Base-by-base conservation (phyloP, 2,329 filamentous ascomycete species). In the Mycocentrospora acerina region DNA sequence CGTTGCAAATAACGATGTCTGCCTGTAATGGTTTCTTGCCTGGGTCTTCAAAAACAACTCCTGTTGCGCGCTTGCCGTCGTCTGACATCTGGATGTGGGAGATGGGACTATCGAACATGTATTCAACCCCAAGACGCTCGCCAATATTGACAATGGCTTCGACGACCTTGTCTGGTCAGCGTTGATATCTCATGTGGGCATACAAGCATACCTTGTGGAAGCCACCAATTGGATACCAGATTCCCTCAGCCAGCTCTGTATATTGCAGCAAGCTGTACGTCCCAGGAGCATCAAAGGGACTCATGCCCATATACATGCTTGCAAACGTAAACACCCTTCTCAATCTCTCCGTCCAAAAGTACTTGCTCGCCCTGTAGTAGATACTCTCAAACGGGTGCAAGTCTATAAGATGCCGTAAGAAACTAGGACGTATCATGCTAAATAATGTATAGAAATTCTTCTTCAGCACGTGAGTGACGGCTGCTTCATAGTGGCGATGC, bases 241-340 rank as follows among this genome's bases (percentile, higher is more conserved):
- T 87, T 0, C 86, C 86, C 68, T 90, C 83, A 0, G 82, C 81
- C 22, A 88, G 67, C 67, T 89, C 85, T 0, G 85, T 85, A 60
- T 88, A 89, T 64, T 88, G 85, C 35, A 89, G 69, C 42, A 89
- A 64, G 32, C 78, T 83, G 66, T 89, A 89, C 2, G 85, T 88
- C 3, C 81, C 84, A 0, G 85, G 86, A 0, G 86, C 85, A 57
- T 87, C 83, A 58, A 85, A 89, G 0, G 86, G 86, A 37, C 76
- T 82, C 85, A 89, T 89, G 0, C 86, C 86, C 81, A 89, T 85
- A 57, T 90, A 89, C 85, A 89, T 90, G 53, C 82, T 88, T 15
- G 80, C 84, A 64, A 89, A 89, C 0, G 85, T 88, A 49, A 89
- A 89, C 0, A 85, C 84, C 17, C 84, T 70, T 44, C 85, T 72